These are phyloP conservation scores for Hypomyces rosellus DNA, from an alignment of 2,329 filamentous ascomycete species.

Conservation along the genomic window DNA sequence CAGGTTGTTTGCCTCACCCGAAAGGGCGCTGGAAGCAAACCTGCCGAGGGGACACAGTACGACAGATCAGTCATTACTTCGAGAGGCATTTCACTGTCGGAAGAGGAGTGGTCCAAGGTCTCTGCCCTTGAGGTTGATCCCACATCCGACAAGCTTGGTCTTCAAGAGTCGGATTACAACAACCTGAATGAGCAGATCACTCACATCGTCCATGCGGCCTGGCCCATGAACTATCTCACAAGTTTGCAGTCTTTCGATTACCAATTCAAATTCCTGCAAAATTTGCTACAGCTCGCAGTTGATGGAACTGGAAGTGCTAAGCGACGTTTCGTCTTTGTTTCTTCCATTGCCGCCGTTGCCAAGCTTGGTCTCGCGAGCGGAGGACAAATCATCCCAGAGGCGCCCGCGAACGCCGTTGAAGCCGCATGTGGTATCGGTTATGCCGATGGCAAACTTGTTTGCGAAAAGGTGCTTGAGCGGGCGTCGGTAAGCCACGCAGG, in stretches of 20 bases:
- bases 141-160: constrained; percentile 12
- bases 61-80: constrained; percentile 8
- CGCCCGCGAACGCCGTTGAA: constrained; percentile 11
- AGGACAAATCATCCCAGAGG: constrained; percentile 11
- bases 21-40: constrained; percentile 1
- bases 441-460: constrained; percentile 18
- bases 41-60: neutral
- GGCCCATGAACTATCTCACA: constrained; percentile 21
- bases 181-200: constrained; percentile 13
- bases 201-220: constrained; percentile 18
- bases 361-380: constrained; percentile 7
- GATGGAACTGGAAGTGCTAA: constrained; percentile 9
- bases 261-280: constrained; percentile 17
- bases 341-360: constrained; percentile 24
- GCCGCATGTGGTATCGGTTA: constrained; percentile 17
- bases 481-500: constrained; percentile 6
- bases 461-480: constrained; percentile 17
- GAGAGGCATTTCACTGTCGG: constrained; percentile 9
- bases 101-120: constrained; percentile 14
- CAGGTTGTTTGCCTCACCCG: constrained; percentile 10
- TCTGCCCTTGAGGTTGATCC: constrained; percentile 14
- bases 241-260: constrained; percentile 14
- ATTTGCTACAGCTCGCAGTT: constrained; percentile 14
- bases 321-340: constrained; percentile 23
- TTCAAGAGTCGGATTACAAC: constrained; percentile 10